These are phyloP conservation scores for Kalaharituber pfeilii DNA, from an alignment of 2,329 filamentous ascomycete genomes.

Conservation along the genomic window DNA sequence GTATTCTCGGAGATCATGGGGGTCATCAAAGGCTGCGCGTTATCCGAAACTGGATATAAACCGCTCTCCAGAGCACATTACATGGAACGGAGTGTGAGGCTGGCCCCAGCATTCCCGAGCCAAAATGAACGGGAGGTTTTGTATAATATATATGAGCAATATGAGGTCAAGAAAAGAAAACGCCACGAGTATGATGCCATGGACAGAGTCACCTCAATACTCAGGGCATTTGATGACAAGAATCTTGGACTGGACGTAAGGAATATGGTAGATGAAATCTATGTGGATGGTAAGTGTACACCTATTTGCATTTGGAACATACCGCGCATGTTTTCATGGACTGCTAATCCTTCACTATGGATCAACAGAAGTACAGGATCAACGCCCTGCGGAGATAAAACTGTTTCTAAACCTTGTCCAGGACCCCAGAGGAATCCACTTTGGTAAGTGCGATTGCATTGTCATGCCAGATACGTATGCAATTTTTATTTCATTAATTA, in stretches of 20 bases:
- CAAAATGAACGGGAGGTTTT: slow-evolving; percentile 17
- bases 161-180: slow-evolving; percentile 17
- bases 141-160: slow-evolving; percentile 22
- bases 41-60: slow-evolving; percentile 11
- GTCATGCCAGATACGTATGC: too few relatives aligned
- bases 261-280: slow-evolving; percentile 22
- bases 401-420: slow-evolving; percentile 22
- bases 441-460: too few relatives aligned
- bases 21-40: slow-evolving; percentile 23
- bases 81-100: slow-evolving; percentile 13
- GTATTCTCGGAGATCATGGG: slow-evolving; percentile 26
- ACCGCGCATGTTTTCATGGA: neutral
- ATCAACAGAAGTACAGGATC: slow-evolving; percentile 23
- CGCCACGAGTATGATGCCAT: slow-evolving; percentile 9
- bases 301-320: neutral
- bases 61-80: slow-evolving; percentile 20
- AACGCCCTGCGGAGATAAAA: slow-evolving; percentile 22
- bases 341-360: neutral
- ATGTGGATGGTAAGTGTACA: slow-evolving; percentile 19
- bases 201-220: slow-evolving; percentile 16
- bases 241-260: neutral
- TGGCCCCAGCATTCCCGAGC: slow-evolving; percentile 18
- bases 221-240: neutral
- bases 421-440: slow-evolving; percentile 22
- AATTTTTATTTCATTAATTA: neutral